These are phyloP conservation scores for Trametes sp. DNA, from an alignment of 1,284 basidiomycete genomes.

Conservation along the genomic window DNA sequence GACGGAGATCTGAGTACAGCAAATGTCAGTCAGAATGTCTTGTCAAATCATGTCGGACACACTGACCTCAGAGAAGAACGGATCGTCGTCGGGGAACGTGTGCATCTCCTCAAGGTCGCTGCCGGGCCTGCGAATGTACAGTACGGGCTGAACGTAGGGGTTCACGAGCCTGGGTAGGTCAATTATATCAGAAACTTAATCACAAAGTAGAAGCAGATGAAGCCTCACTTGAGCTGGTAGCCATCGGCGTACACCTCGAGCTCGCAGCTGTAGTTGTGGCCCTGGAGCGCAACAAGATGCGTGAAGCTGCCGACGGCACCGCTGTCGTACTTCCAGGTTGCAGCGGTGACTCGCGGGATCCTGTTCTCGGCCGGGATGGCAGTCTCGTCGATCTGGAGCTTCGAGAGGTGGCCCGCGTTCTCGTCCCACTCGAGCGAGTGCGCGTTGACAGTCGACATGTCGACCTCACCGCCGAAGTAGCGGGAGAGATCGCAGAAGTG, in stretches of 20 bases:
- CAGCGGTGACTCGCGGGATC: constrained; percentile 81
- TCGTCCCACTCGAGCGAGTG: constrained; percentile 94
- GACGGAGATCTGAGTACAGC: constrained; percentile 64
- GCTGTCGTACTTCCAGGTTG: constrained; percentile 91
- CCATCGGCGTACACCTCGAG: constrained; percentile 93
- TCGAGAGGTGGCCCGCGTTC: constrained; percentile 85
- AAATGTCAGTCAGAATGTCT: constrained; percentile 1
- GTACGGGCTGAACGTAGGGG: constrained; percentile 84
- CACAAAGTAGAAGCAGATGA: constrained; percentile 26
- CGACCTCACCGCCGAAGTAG: constrained; percentile 98
- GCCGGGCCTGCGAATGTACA: constrained; percentile 86
- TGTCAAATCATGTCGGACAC: background rate
- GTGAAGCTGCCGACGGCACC: constrained; percentile 92
- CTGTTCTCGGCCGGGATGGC: constrained; percentile 82
- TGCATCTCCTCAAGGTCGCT: constrained; percentile 85
- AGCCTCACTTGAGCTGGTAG: constrained; percentile 73
- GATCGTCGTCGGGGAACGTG: constrained; percentile 86
- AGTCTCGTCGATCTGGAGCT: constrained; percentile 83
- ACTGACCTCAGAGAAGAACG: constrained; percentile 83
- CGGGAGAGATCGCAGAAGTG: constrained; percentile 92
- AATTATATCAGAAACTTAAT: constrained; percentile 12
- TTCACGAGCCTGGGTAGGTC: constrained; percentile 75
- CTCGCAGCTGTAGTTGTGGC: constrained; percentile 91
- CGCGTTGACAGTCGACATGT: constrained; percentile 83
- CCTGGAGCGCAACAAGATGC: constrained; percentile 90